A percentile compares a stretch with the other conserved stretches of the same genome.
phyloP scores from a whole-genome alignment of 2,329 filamentous ascomycete species.

The Bisporella sp. region DNA sequence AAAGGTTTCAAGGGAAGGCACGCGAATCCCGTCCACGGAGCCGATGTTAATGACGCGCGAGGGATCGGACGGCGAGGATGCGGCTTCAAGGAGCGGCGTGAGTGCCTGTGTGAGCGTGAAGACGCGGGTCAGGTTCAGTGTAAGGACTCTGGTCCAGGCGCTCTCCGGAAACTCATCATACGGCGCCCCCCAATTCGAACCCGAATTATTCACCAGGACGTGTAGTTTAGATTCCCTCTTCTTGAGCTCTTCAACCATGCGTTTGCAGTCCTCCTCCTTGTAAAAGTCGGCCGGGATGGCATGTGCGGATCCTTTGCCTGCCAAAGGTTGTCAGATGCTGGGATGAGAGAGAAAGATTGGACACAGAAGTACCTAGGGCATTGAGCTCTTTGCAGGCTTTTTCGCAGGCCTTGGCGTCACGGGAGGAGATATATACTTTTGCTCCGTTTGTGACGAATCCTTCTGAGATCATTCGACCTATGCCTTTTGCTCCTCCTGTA shows the following conservation, averaged over 20 bases:
- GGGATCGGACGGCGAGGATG: constrained; percentile 35
- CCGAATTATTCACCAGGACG: constrained; percentile 60
- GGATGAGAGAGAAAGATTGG: background rate
- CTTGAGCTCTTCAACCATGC: constrained; percentile 50
- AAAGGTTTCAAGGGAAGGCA: constrained; percentile 51
- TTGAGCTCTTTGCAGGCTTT: constrained; percentile 52
- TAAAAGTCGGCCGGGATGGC: constrained; percentile 56
- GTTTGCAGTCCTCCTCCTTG: constrained; percentile 50
- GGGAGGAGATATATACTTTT: constrained; percentile 64
- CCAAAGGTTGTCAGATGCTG: background rate
- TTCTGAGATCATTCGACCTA: constrained; percentile 61
- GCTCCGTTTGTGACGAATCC: constrained; percentile 59
- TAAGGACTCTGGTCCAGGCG: constrained; percentile 52
- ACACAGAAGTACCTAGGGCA: constrained; percentile 34
- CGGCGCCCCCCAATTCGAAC: constrained; percentile 56
- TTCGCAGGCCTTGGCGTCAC: constrained; percentile 53
- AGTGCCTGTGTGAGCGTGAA: constrained; percentile 60
- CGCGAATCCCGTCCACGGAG: constrained; percentile 53
- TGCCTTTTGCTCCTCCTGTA: constrained; percentile 53
- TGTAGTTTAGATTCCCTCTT: constrained; percentile 47
- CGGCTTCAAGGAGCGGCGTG: constrained; percentile 53
- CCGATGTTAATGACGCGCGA: constrained; percentile 59
- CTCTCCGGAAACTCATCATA: constrained; percentile 52
- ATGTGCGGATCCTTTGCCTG: constrained; percentile 46
- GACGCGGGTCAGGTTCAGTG: constrained; percentile 54